Evolutionary conservation across 805 yeast species (phyloP).

Genomic region (Yarrowia porcina): DNA sequence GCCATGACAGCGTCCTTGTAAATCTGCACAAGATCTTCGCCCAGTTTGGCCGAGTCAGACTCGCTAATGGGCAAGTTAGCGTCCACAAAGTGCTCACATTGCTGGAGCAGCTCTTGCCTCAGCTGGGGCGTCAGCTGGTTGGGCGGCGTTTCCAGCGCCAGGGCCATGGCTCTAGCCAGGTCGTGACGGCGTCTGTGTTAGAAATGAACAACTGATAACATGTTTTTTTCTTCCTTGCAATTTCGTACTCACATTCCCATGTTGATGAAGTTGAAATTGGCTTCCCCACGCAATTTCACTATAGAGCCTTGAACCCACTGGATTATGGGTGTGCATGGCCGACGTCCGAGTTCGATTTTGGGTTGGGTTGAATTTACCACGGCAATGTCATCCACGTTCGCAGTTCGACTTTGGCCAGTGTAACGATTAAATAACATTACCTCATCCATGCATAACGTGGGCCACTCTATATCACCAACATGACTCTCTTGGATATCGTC

Average conservation of each 20-base stretch:
- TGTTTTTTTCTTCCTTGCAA: neutral
- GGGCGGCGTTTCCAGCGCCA: conserved; percentile 19
- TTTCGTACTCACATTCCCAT: conserved; percentile 14
- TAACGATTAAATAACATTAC: no score
- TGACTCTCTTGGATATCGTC: conserved; percentile 22
- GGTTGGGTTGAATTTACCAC: neutral
- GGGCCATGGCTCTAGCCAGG: conserved; percentile 18
- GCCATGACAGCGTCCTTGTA: conserved; percentile 30
- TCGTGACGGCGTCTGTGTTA: conserved; percentile 16
- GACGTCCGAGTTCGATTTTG: neutral
- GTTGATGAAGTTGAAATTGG: neutral
- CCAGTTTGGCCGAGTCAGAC: conserved; percentile 35
- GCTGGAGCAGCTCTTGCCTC: neutral
- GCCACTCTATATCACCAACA: neutral
- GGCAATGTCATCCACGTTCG: no score
- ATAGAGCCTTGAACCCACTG: neutral
- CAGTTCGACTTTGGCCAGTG: no score
- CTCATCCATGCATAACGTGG: neutral
- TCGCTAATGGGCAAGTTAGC: conserved; percentile 16
- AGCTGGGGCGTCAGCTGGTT: conserved; percentile 8
- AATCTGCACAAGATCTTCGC: conserved; percentile 38
- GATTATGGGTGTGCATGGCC: neutral
- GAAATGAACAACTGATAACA: neutral
- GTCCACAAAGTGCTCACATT: conserved; percentile 4
- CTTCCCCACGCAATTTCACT: conserved; percentile 22